Base-by-base conservation (phyloP, 2,329 filamentous ascomycete species). In the Graphilbum sp. region DNA sequence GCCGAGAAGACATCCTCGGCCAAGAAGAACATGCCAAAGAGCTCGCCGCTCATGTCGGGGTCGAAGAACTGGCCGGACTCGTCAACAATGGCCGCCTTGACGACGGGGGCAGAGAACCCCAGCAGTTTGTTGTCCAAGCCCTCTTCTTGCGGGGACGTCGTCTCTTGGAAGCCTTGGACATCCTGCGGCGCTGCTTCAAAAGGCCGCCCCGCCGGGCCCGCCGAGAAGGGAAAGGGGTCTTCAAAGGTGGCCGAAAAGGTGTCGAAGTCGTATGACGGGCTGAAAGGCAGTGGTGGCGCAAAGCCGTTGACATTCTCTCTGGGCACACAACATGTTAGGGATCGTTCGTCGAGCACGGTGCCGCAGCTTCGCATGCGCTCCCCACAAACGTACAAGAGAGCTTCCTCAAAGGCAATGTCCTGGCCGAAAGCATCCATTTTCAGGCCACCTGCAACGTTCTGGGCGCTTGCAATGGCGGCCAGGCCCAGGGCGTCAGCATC, bases 1-100 rank as follows among this genome's bases (percentile, higher is more conserved):
- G 72, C 57, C 56, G 75, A 55, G 62, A 83, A 87, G 5, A 85
- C 80, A 49, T 84, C 81, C 53, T 88, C 82, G 33, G 82, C 82
- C 20, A 88, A 71, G 52, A 87, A 86, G 64, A 88, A 88, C 81
- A 88, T 87, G 67, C 82, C 82, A 50, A 85, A 82, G 12, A 88
- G 62, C 58, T 88, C 81, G 41, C 81, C 81, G 18, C 69, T 68
- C 64, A 87, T 75, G 48, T 61, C 66, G 11, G 81, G 63, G 39
- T 80, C 74, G 23, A 71, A 69, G 41, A 71, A 64, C 36, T 75
- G 67, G 37, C 72, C 76, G 7, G 65, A 58, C 45, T 79, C 79
- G 47, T 83, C 79, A 35, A 85, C 56, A 8, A 84, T 60, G 4
- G 69, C 67, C 27, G 67, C 62, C 46, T 69, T 74, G 49, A 75